Base-by-base conservation (phyloP, 2,329 filamentous ascomycete species). In the Emergomyces africanus region DNA sequence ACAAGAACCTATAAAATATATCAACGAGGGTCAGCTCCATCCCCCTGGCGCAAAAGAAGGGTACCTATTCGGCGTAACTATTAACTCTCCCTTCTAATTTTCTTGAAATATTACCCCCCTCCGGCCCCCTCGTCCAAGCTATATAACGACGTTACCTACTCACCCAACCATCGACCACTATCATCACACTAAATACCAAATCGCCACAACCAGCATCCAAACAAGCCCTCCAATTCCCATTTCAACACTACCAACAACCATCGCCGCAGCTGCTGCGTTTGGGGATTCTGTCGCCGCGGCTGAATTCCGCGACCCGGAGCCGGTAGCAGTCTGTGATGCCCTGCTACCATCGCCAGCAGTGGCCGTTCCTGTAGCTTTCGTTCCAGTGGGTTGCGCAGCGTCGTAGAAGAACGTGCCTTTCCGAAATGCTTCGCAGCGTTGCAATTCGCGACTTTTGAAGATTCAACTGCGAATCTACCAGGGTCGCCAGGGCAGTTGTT, bases 401-500 rank as follows among this genome's bases (percentile, higher is more conserved):
- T n/a, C 18, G 35, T 8, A 12, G 42, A 23, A n/a, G 57, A 15
- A 12, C 20, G 23, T 1, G 44, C 5, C n/a, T n/a, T 51, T 18
- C 39, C 15, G 18, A 30, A 42, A 2, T 30, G 28, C 9, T 28
- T 28, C 18, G 75, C 76, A 35, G 76, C 76, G 56, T 69, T 67
- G 65, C 77, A 79, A 68, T 73, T 75, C 30, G 71, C 65, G 20
- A 68, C 58, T 48, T 65, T 61, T 61, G 70, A 61, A 64, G 72
- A 66, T 64, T 73, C 59, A 37, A 69, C 71, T 37, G 67, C 66
- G 59, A 67, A 66, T 44, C 67, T 65, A 55, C 69, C 70, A 18
- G 73, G 62, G 65, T 79, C 76, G 63, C 74, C 70, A 57, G 83
- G 82, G 74, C 84, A 86, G 75, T 83, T 83, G 75, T 81, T 80